Base-by-base conservation (phyloP, 129 eudicot genomes). In the Lonicera japonica region DNA sequence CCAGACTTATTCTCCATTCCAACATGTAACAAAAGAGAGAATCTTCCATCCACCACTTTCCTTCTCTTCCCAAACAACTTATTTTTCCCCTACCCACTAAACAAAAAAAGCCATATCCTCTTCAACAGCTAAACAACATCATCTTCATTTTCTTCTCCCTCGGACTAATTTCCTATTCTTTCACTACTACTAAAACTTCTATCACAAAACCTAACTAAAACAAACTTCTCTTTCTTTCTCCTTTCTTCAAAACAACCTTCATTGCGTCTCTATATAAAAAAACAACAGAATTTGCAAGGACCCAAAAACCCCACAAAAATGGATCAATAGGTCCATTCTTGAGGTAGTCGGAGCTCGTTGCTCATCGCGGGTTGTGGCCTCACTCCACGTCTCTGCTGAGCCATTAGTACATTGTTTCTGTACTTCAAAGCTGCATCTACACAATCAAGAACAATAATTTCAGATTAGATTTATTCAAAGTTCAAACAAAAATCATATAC, bases 311-410 rank as follows among this genome's bases (percentile, higher is more conserved):
- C 29, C 55, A 41, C 13, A 58, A 21, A 53, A 18, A 17, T 20
- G 25, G 36, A 56, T 81, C 69, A 91, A 59, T 91, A 87, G 25
- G 88, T 87, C 97, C 97, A 91, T 57, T 91, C 97, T 23, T 73
- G 85, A n/a, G 97, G 97, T 24, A 91, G 73, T 60, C 81, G 71
- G 58, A 82, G 47, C 40, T 87, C 97, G 7, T 60, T 77, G 24
- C 20, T 61, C 18, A 36, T 47, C 41, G 41, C 18, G n/a, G 78
- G 60, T 14, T 60, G 84, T 16, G 70, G 80, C 18, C 73, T 56
- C 14, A 22, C 36, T 22, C 10, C 71, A 22, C 76, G 77, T 50
- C 70, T 21, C 48, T 82, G 88, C 19, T 78, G 82, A 0, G 60
- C 77, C 67, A 65, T 38, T 21, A 73, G 25, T 10, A 65, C 63